Evolutionary conservation across 148 eudicot species (phyloP).

Genomic region (Chenopodium suecicum): DNA sequence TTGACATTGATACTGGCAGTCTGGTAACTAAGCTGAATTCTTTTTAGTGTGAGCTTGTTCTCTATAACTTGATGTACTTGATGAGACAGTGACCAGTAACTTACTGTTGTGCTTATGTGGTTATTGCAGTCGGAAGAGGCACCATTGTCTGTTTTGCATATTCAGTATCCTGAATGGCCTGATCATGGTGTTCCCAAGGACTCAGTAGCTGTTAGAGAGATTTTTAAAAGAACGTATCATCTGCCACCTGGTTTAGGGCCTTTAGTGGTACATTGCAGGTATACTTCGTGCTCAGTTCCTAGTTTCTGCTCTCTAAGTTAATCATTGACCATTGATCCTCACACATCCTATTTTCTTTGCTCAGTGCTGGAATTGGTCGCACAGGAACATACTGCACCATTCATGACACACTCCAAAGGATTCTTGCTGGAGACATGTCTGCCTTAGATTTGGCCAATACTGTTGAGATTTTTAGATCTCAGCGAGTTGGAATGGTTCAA

Average conservation of each 20-base stretch:
- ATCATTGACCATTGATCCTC: conserved; percentile 16
- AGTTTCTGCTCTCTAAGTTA: background rate
- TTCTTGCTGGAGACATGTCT: conserved; percentile 77
- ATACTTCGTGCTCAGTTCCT: conserved; percentile 17
- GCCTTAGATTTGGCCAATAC: conserved; percentile 75
- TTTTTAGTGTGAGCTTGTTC: background rate
- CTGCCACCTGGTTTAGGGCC: conserved; percentile 69
- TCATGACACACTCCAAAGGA: conserved; percentile 79
- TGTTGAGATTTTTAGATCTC: conserved; percentile 69
- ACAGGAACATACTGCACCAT: conserved; percentile 90
- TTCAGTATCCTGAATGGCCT: conserved; percentile 98
- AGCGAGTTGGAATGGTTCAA: conserved; percentile 95
- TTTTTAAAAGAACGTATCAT: conserved; percentile 54
- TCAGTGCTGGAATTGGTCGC: conserved; percentile 99
- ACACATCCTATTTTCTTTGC: conserved; percentile 22
- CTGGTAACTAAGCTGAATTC: background rate
- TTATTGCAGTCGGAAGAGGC: conserved; percentile 78
- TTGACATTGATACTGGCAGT: background rate
- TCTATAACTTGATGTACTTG: background rate
- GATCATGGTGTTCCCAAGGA: conserved; percentile 90
- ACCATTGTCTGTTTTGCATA: conserved; percentile 75
- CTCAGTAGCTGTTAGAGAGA: conserved; percentile 83
- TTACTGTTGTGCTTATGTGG: conserved; percentile 1
- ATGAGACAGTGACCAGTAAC: background rate
- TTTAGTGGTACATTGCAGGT: conserved; percentile 99